Evolutionary conservation across 163 green algal genomes (phyloP).

Genomic region (Scenedesmus sp.): DNA sequence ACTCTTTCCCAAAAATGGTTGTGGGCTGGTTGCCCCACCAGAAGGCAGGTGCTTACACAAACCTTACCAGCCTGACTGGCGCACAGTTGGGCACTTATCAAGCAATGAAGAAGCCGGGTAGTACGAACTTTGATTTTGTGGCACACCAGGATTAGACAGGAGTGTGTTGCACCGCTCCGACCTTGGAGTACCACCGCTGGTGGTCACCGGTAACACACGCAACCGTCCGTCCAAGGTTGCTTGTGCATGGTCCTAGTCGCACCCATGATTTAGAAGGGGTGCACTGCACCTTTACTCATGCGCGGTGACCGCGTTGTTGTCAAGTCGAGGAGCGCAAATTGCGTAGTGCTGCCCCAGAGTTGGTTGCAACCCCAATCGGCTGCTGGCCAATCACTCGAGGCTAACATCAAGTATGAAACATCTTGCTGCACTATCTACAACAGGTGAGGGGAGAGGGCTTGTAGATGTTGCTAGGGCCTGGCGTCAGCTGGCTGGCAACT

Average conservation of each 20-base stretch:
- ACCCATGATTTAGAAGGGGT: neutral
- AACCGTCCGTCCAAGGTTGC: conserved; percentile 11
- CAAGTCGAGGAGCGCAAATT: neutral
- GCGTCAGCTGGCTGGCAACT: neutral
- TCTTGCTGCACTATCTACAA: neutral
- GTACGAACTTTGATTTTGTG: too few relatives aligned
- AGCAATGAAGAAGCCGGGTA: neutral
- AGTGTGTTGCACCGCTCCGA: neutral
- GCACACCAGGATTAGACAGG: neutral
- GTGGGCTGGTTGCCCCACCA: too few relatives aligned
- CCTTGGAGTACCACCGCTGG: neutral
- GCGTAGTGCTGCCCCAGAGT: neutral
- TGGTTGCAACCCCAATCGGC: neutral
- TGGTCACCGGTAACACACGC: neutral
- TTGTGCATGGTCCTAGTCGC: neutral
- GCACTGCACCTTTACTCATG: neutral
- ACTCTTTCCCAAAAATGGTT: too few relatives aligned
- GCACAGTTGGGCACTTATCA: too few relatives aligned
- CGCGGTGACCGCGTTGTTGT: neutral
- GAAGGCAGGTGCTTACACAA: too few relatives aligned
- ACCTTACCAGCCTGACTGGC: too few relatives aligned
- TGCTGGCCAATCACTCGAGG: neutral
- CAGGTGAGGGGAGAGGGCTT: neutral
- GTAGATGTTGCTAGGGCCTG: neutral
- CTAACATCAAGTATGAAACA: neutral